Conservation (phyloP, 2,329 filamentous ascomycete genomes). For the Lizonia empirigonia region DNA sequence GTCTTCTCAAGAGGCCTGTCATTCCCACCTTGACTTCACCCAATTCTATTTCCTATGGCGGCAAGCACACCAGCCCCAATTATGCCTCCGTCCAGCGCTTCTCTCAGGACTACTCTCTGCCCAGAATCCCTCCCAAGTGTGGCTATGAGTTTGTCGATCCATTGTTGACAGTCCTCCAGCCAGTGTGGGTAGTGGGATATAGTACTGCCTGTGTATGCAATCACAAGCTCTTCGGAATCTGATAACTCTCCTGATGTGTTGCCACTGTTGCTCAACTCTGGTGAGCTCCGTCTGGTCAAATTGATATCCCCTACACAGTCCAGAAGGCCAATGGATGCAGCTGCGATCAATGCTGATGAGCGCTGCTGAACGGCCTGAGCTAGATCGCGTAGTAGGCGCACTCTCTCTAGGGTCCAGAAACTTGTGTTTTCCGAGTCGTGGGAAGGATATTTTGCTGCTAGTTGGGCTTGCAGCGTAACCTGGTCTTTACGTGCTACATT, state of each 20-base stretch:
- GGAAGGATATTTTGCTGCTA: conserved; percentile 62
- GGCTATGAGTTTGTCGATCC: conserved; percentile 64
- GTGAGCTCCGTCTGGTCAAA: conserved; percentile 24
- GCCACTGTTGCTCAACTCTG: conserved; percentile 24
- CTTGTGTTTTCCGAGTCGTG: conserved; percentile 31
- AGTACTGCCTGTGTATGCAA: conserved; percentile 80
- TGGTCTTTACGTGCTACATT: conserved; percentile 58
- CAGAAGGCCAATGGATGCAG: conserved; percentile 72
- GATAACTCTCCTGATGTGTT: conserved; percentile 12
- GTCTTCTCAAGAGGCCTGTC: too few species aligned
- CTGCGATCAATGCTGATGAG: conserved; percentile 75
- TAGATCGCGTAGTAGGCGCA: conserved; percentile 67
- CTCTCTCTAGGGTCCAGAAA: conserved; percentile 66
- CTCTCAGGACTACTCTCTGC: conserved; percentile 58
- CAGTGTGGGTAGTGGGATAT: conserved; percentile 81
- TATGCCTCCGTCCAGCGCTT: conserved; percentile 61
- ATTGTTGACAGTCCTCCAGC: conserved; percentile 69
- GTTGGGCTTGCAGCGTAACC: conserved; percentile 46
- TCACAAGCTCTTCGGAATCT: conserved; percentile 66
- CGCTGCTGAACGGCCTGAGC: conserved; percentile 72
- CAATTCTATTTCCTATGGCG: conserved; percentile 47
- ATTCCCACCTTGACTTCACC: too few species aligned
- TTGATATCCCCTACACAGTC: conserved; percentile 70
- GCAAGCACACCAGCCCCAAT: conserved; percentile 62
- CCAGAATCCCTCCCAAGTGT: conserved; percentile 43